Conservation (phyloP, 2,329 filamentous ascomycete species). For the Colletotrichum echinochloae region DNA sequence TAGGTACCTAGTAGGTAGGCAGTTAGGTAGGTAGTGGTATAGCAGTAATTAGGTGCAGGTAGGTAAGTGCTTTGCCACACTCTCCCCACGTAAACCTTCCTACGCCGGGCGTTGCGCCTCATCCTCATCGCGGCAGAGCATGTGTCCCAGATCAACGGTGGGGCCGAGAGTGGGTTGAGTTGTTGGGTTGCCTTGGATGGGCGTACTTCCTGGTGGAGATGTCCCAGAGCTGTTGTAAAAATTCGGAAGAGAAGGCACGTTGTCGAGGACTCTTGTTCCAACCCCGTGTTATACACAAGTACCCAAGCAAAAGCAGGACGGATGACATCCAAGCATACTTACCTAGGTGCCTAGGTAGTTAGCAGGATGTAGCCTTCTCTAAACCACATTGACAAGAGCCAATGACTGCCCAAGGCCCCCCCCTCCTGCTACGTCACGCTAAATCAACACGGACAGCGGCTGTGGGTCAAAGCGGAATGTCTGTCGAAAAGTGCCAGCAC, state of each 20-base stretch:
- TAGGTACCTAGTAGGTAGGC: not conserved
- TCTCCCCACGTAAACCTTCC: not conserved
- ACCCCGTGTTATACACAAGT: not conserved
- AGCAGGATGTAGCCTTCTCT: no score
- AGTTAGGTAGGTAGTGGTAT: no score
- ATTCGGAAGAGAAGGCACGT: not conserved
- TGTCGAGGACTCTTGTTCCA: not conserved
- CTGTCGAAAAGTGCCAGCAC: conserved; percentile 1
- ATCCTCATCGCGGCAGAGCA: conserved; percentile 12
- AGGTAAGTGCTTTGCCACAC: conserved; percentile 12
- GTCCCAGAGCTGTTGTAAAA: not conserved
- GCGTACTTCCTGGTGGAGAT: not conserved
- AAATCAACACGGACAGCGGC: not conserved
- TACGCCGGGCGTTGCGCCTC: conserved; percentile 3
- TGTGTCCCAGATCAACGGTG: conserved; percentile 2
- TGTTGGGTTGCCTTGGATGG: not conserved
- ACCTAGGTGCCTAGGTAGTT: no score
- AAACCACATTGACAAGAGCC: no score
- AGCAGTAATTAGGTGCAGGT: no score
- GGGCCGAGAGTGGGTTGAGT: not conserved
- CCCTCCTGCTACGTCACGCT: not conserved
- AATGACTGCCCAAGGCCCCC: no score
- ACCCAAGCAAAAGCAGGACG: no score
- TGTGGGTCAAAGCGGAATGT: conserved; percentile 24
- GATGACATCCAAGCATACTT: not conserved